Base-by-base conservation (phyloP, 1,139 yeast species). In the Arxiozyma heterogenica region DNA sequence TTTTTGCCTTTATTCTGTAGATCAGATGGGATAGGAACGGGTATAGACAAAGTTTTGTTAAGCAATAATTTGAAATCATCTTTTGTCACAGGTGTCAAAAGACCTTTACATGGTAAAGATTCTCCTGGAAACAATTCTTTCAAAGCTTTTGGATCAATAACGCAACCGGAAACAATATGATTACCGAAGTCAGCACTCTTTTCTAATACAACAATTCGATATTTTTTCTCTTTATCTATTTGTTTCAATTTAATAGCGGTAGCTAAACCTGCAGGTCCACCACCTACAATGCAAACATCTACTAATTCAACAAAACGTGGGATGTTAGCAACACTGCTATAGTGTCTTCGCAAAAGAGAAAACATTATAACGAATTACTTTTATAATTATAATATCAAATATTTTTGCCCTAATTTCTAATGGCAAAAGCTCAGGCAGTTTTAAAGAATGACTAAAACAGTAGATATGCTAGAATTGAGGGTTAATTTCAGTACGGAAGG, bases 251-350 rank as follows among this genome's bases (percentile, higher is more conserved):
- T 79, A 59, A 93, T 93, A 17, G 98, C 98, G 1, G 98, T 85
- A 1, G 96, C 93, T 54, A 93, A 75, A 12, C 98, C 98, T 1
- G 98, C 95, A 4, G 98, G 98, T 0, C 98, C 98, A 46, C 95
- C 98, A 44, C 98, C 98, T 1, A 93, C 96, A 50, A 93, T 89
- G 64, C 95, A 87, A 21, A 93, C 95, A 68, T 93, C 98, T 18
- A 89, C 96, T 42, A 80, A 78, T 63, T 93, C 98, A 8, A 77
- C 79, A 11, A 86, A 95, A 56, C 98, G 34, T 21, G 57, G 58
- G 8, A 43, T 41, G 5, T 41, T 44, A 15, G 44, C 23, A 6
- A 25, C 45, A 21, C 25, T 41, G 17, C 49, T 21, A 38, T 51
- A 51, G 4, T 25, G 22, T 15, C 51, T 34, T 47, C 47, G 47